Percentiles rank a stretch among this genome's conserved stretches.
phyloP scores from a whole-genome alignment of 768 basidiomycete genomes.

The Chlorophyllum brunneum region DNA sequence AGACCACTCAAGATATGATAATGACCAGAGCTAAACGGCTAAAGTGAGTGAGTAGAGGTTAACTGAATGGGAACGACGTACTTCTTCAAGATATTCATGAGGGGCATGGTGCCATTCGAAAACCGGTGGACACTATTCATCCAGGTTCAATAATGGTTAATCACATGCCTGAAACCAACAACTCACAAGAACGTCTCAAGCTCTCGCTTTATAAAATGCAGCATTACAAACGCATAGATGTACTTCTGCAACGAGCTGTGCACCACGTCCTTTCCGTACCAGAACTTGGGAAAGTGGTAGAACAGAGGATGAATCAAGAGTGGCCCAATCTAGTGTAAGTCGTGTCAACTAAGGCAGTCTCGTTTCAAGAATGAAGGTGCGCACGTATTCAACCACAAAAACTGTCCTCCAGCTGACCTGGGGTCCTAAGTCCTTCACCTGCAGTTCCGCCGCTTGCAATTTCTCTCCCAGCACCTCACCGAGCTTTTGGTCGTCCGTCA shows the following conservation, averaged over 20 bases:
- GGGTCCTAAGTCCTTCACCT: slow-evolving; percentile 86
- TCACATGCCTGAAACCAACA: not conserved
- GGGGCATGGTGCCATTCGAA: slow-evolving; percentile 93
- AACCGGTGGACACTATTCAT: slow-evolving; percentile 83
- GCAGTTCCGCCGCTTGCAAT: slow-evolving; percentile 56
- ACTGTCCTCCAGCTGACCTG: slow-evolving; percentile 89
- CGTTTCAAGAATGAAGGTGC: slow-evolving; percentile 30
- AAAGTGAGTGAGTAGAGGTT: not conserved
- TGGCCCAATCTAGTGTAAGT: slow-evolving; percentile 64
- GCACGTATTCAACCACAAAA: slow-evolving; percentile 92
- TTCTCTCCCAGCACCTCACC: slow-evolving; percentile 47
- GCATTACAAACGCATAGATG: slow-evolving; percentile 69
- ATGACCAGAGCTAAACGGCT: slow-evolving; percentile 66
- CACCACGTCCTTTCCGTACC: slow-evolving; percentile 67
- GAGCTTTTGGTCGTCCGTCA: slow-evolving; percentile 63
- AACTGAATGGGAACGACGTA: slow-evolving; percentile 27
- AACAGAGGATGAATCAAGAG: slow-evolving; percentile 85
- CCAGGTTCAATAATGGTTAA: slow-evolving; percentile 2
- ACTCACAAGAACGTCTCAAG: slow-evolving; percentile 86
- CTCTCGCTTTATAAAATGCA: slow-evolving; percentile 91
- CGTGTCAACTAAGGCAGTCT: slow-evolving; percentile 6
- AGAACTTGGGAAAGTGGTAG: slow-evolving; percentile 63
- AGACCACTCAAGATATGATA: slow-evolving; percentile 84
- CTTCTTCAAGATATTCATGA: slow-evolving; percentile 87
- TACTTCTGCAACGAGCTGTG: slow-evolving; percentile 81